Evolutionary conservation across 2,329 filamentous ascomycete species (phyloP), one percentile per base, ranked within the genome.

Genomic region (Curvularia sp.): DNA sequence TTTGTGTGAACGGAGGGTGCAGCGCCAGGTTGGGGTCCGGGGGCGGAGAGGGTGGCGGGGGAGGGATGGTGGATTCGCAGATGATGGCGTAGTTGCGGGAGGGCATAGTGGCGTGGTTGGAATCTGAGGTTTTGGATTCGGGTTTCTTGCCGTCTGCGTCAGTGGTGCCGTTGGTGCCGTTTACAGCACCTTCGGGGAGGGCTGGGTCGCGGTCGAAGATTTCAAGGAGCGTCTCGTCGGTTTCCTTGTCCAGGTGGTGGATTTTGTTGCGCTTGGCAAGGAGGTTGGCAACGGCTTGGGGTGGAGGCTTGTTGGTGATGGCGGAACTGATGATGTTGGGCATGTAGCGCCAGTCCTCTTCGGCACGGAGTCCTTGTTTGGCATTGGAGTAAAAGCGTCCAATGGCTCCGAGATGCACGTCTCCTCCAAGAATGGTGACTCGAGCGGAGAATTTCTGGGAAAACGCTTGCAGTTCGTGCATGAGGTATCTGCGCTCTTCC

Each of bases 41-140:
- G 69, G 1, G 53, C 51, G 0, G 47, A 50, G 3, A 59, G 63
- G 8, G 59, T 47, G 42, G 69, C 61, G 9, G 66, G 61, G 44
- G 77, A 48, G 10, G 65, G 59, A 74, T 46, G 50, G 69, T 71
- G 13, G 78, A 81, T 67, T 89, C 86, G 44, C 83, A 83, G 74
- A 89, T 85, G 71, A 85, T 86, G 57, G 86, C 86, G 70, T 86
- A 88, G 74, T 89, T 88, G 53, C 87, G 81, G 50, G 83, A 86
- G 1, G 87, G 86, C 87, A 97, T 97, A 10, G 93, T 97, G 61
- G 92, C 90, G 63, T 91, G 85, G 77, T 97, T 97, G 72, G 85
- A 89, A 43, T 81, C 81, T 0, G 88, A 85, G 4, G 89, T 91
- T 79, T 93, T 88, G 53, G 70, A 69, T 31, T 69, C 69, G 7